Base-by-base conservation (phyloP, 768 basidiomycete species). In the Amanita rimosa region DNA sequence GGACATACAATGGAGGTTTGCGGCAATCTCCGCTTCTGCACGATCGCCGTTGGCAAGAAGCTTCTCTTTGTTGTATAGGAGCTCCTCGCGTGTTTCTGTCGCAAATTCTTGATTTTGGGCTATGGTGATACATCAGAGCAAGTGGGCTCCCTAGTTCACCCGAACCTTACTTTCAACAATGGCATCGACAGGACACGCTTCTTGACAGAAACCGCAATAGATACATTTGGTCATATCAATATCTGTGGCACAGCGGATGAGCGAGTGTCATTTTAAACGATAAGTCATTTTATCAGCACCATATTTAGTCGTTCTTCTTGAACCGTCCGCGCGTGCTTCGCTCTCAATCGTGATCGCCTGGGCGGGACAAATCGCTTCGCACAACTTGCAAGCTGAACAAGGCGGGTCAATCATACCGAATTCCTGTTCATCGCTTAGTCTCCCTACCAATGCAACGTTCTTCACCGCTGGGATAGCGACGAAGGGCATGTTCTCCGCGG, bases 221-320 rank as follows among this genome's bases (percentile, higher is more conserved):
- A 99, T 99, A 69, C 96, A 98, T 75, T 94, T 98, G 52, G 96
- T 99, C 96, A 99, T 99, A 65, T 99, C 96, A 59, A 98, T 93
- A 68, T 98, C 91, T 94, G 24, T 14, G 26, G 14, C 10, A 19
- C 10, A 5, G 4, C 10, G 13, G 44, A 31, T 31, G 17, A 44
- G 16, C 26, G 24, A 37, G 4, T 9, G 16, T 26, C 34, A 19
- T 13, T 37, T 8, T 37, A 16, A 49, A 51, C 21, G 34, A 34
- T 47, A 21, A 6, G 17, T 29, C 17, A 44, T 19, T 34, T n/a
- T 40, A 13, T 40, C 62, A 77, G 46, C 48, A 86, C 92, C 96
- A 59, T 98, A 99, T 82, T 91, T 89, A 26, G 96, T 98, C 50
- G 96, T 99, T 69, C 91, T 79, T 62, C 96, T 79, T 47, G 91